phyloP scores from a whole-genome alignment of 2,329 filamentous ascomycete genomes.

The Pestalotiopsis sp. region DNA sequence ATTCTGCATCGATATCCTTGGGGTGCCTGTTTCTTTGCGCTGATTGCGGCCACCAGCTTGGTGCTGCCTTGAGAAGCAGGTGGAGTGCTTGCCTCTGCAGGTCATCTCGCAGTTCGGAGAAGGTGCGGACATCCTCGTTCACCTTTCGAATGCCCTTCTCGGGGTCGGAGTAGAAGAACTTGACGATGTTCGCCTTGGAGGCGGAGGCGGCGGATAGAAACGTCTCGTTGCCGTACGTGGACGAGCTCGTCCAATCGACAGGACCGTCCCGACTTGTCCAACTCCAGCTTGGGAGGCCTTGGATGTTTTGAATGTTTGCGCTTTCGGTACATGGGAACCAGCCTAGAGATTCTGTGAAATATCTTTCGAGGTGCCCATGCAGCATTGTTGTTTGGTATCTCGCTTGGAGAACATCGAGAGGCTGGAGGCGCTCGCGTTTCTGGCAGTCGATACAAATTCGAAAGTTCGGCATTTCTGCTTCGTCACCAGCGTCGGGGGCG shows the following conservation, averaged over 20 bases:
- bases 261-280: not conserved
- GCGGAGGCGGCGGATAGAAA: not conserved
- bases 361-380: not conserved
- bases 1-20: not conserved
- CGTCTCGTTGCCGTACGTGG: not conserved
- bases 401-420: not conserved
- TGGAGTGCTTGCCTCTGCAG: not conserved
- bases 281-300: constrained; percentile 7
- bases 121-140: not conserved
- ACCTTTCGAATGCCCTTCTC: not conserved
- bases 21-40: no score
- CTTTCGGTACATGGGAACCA: not conserved
- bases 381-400: not conserved
- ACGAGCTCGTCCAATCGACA: not conserved
- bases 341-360: not conserved
- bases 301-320: not conserved
- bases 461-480: no score
- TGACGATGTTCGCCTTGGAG: not conserved
- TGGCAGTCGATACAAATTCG: no score
- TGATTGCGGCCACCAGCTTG: not conserved
- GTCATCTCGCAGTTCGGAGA: not conserved
- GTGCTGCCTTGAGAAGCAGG: not conserved
- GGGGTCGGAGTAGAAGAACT: not conserved
- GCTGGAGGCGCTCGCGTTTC: no score
- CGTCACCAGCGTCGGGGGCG: no score